Evolutionary conservation across 208 protist species (phyloP).

Genomic region (Angomonas ambiguus): DNA sequence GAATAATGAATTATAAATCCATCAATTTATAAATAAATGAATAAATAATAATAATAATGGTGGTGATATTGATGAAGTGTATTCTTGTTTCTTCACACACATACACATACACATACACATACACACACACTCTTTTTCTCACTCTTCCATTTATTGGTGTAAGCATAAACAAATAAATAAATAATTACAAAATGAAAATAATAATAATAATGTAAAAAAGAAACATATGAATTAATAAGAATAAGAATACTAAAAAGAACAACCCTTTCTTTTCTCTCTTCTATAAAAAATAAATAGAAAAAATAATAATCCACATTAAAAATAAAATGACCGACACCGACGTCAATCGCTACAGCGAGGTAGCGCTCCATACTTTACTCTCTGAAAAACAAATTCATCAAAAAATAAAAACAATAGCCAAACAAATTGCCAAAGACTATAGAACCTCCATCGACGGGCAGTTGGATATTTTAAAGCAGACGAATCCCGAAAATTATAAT

Average conservation of each 20-base stretch:
- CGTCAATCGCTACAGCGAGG: conserved; percentile 53
- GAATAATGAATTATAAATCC: no score
- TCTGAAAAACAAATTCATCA: conserved; percentile 9
- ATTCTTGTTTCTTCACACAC: no score
- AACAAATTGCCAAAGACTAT: conserved; percentile 78
- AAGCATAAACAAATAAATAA: background rate
- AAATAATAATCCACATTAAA: background rate
- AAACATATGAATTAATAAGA: conserved; percentile 13
- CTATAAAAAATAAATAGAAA: conserved; percentile 6
- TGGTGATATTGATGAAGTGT: no score
- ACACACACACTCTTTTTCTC: no score
- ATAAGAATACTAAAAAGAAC: conserved; percentile 4
- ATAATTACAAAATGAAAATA: background rate
- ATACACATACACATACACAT: no score
- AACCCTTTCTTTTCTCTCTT: background rate
- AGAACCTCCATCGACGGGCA: conserved; percentile 20
- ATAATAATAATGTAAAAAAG: background rate
- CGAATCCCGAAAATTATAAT: conserved; percentile 24
- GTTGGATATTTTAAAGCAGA: no score
- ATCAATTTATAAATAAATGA: no score
- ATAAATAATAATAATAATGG: no score
- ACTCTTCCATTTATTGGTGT: no score
- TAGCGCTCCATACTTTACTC: conserved; percentile 40
- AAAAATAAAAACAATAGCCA: conserved; percentile 35
- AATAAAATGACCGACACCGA: conserved; percentile 7